Conservation (phyloP, 1,139 yeast species). For the Pneumocystis oryctolagi region DNA sequence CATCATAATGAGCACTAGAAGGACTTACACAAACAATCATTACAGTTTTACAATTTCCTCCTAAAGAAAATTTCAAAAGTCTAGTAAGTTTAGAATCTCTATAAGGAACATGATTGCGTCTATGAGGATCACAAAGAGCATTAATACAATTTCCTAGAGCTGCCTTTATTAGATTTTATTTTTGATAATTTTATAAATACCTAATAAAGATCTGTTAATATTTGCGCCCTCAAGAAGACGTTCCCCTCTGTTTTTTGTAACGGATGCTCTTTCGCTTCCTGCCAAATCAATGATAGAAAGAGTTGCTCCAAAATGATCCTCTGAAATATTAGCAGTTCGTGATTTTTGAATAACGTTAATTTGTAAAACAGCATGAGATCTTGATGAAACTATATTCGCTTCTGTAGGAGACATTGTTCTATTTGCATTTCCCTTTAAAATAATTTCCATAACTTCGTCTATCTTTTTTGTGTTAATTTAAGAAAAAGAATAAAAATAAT, state of each 20-base stretch:
- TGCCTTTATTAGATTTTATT: constrained; percentile 27
- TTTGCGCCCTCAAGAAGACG: constrained; percentile 85
- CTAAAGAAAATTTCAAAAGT: constrained; percentile 74
- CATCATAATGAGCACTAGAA: constrained; percentile 59
- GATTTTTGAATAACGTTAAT: constrained; percentile 34
- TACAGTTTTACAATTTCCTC: constrained; percentile 79
- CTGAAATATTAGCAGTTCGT: constrained; percentile 27
- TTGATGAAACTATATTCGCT: constrained; percentile 64
- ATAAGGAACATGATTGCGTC: constrained; percentile 67
- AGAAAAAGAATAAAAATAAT: neutral
- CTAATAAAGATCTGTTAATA: constrained; percentile 77
- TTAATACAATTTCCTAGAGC: constrained; percentile 91
- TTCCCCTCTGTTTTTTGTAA: constrained; percentile 39
- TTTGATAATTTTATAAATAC: constrained; percentile 28
- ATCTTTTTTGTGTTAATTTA: constrained; percentile 4
- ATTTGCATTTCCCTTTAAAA: constrained; percentile 54
- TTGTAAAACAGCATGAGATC: constrained; percentile 86
- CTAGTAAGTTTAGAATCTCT: constrained; percentile 85
- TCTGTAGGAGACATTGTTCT: constrained; percentile 82
- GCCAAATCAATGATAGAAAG: constrained; percentile 88
- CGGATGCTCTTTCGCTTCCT: constrained; percentile 83
- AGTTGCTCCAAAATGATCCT: constrained; percentile 39
- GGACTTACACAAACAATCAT: constrained; percentile 56
- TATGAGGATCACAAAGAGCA: constrained; percentile 64
- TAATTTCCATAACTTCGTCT: constrained; percentile 45